Conservation (phyloP, 1,284 basidiomycete species). For the Tilletia indica region DNA sequence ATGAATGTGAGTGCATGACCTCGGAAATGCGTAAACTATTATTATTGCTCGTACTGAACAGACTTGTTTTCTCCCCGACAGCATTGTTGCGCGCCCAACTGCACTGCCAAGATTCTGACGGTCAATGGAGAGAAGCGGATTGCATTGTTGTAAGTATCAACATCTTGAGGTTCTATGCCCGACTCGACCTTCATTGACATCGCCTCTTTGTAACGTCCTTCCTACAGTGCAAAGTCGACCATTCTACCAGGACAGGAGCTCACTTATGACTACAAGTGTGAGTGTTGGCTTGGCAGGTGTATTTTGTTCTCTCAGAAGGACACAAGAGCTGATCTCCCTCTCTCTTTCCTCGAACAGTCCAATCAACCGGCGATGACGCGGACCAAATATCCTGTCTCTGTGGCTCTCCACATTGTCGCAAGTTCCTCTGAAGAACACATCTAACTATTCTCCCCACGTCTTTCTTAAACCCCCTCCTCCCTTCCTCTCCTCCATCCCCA, state of each 20-base stretch:
- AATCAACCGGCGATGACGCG: conserved; percentile 48
- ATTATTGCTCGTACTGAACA: no score
- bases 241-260: conserved; percentile 70
- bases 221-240: conserved; percentile 75
- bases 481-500: no score
- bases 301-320: background rate
- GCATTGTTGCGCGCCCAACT: conserved; percentile 96
- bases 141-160: conserved; percentile 68
- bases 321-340: background rate
- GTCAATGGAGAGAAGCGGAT: conserved; percentile 98
- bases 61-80: conserved; percentile 66
- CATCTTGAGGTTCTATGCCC: background rate
- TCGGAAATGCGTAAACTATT: no score
- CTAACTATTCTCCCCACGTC: no score
- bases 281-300: background rate
- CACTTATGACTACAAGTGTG: conserved; percentile 55
- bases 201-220: background rate
- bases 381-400: conserved; percentile 58
- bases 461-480: no score
- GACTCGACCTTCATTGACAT: background rate
- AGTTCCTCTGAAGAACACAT: conserved; percentile 34
- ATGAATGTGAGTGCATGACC: conserved; percentile 39
- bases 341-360: conserved; percentile 27
- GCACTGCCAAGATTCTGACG: conserved; percentile 96
- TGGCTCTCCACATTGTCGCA: conserved; percentile 55